phyloP scores from a whole-genome alignment of 257 asterid genomes.

The Apocynum venetum region DNA sequence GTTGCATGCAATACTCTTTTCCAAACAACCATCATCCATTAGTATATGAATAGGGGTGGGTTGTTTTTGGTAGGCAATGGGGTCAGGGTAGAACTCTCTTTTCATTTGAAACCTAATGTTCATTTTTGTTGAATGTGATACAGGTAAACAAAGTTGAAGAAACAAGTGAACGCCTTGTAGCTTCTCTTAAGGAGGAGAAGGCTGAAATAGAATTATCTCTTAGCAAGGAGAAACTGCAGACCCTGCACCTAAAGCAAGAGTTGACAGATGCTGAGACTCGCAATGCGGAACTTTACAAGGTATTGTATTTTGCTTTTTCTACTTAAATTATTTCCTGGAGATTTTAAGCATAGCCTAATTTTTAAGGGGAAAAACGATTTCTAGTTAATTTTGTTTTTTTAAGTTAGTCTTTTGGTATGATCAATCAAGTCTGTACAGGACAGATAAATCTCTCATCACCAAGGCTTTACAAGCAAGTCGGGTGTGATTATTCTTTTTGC shows the following conservation, averaged over 20 bases:
- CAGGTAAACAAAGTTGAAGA: conserved; percentile 63
- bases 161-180: conserved; percentile 47
- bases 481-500: not conserved
- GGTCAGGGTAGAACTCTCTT: not conserved
- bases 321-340: conserved; percentile 8
- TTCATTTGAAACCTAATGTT: not conserved
- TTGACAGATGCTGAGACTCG: conserved; percentile 67
- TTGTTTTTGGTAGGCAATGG: not conserved
- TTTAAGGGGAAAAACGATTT: not conserved
- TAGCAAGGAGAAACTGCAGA: conserved; percentile 63
- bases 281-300: conserved; percentile 77
- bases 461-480: not conserved
- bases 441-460: not conserved
- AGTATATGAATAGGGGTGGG: not conserved
- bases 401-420: not conserved
- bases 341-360: not conserved
- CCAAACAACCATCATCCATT: not conserved
- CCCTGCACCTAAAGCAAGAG: conserved; percentile 65
- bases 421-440: not conserved
- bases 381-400: not conserved
- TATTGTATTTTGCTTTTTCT: conserved; percentile 28
- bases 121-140: conserved; percentile 13
- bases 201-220: conserved; percentile 71
- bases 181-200: conserved; percentile 60
- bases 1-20: not conserved